phyloP scores from a whole-genome alignment of 1,284 basidiomycete genomes.

The Cutaneotrichosporon sp. region DNA sequence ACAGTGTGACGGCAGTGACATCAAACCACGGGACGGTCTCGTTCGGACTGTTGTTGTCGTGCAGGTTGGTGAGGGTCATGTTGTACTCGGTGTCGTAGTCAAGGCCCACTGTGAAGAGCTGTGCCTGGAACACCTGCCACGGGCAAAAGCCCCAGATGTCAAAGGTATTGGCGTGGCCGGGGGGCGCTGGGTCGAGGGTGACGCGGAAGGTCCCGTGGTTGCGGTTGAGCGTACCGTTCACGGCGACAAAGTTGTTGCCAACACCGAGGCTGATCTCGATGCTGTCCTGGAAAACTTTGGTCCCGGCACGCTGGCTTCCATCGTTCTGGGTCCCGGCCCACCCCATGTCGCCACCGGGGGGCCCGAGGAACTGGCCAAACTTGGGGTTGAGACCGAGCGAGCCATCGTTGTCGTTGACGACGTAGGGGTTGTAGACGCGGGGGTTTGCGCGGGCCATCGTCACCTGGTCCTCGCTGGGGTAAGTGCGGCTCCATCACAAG shows the following conservation, averaged over 20 bases:
- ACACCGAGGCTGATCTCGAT: not conserved
- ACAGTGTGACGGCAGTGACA: not conserved
- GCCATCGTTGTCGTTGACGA: not conserved
- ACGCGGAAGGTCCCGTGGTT: conserved; percentile 1
- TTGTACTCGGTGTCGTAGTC: not conserved
- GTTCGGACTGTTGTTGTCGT: too few relatives aligned
- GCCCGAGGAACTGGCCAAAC: not conserved
- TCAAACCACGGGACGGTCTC: not conserved
- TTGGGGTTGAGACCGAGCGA: not conserved
- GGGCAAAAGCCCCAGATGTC: not conserved
- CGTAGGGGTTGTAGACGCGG: not conserved
- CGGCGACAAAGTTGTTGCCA: not conserved
- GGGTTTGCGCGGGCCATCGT: not conserved
- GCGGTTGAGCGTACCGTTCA: conserved; percentile 1
- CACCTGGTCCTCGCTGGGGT: not conserved
- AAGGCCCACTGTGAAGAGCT: not conserved
- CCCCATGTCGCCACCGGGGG: not conserved
- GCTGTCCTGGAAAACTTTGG: not conserved
- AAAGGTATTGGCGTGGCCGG: not conserved
- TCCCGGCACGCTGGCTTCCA: not conserved
- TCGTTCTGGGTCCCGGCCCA: not conserved
- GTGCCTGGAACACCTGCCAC: not conserved
- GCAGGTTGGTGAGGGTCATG: not conserved
- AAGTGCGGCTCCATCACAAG: too few relatives aligned
- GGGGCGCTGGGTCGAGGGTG: not conserved